Conservation (phyloP, 139 green algal genomes). For the Zygnema cylindricum region DNA sequence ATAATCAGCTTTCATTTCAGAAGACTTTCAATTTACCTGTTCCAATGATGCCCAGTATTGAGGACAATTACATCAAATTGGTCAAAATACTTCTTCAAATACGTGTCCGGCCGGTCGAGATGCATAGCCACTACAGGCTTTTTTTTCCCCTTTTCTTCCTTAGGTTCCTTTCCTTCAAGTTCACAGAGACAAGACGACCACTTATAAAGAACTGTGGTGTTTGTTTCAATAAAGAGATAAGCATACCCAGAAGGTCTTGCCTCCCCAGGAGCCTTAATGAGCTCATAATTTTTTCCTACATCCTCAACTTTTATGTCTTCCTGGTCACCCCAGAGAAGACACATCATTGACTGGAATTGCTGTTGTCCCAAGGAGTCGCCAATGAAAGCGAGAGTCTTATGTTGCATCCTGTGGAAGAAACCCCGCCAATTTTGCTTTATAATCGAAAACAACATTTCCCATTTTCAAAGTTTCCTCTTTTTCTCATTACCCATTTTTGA, state of each 20-base stretch:
- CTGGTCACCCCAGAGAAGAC: conserved; percentile 16
- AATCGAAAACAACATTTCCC: background rate
- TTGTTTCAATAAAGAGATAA: conserved; percentile 22
- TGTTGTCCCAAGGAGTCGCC: conserved; percentile 49
- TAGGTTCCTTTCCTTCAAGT: conserved; percentile 10
- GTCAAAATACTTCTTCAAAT: background rate
- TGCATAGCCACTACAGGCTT: conserved; percentile 41
- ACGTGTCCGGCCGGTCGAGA: conserved; percentile 33
- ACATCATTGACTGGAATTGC: conserved; percentile 52
- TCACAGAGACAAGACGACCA: conserved; percentile 38
- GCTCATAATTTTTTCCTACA: background rate
- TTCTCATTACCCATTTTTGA: background rate
- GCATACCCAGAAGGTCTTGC: conserved; percentile 18
- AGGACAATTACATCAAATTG: conserved; percentile 52
- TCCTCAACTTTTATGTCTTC: background rate
- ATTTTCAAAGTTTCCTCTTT: background rate
- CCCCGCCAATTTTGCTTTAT: background rate
- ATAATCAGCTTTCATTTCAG: no score
- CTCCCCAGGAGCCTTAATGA: background rate
- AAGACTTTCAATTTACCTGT: no score
- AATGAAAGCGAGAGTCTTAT: conserved; percentile 36
- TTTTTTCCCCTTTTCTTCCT: background rate
- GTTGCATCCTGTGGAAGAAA: conserved; percentile 13
- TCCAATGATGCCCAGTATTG: conserved; percentile 57
- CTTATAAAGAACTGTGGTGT: conserved; percentile 37